A percentile compares a stretch with the other conserved stretches of the same genome.
Evolutionary conservation across 768 basidiomycete species (phyloP).

Genomic region (Suillus clintonianus): DNA sequence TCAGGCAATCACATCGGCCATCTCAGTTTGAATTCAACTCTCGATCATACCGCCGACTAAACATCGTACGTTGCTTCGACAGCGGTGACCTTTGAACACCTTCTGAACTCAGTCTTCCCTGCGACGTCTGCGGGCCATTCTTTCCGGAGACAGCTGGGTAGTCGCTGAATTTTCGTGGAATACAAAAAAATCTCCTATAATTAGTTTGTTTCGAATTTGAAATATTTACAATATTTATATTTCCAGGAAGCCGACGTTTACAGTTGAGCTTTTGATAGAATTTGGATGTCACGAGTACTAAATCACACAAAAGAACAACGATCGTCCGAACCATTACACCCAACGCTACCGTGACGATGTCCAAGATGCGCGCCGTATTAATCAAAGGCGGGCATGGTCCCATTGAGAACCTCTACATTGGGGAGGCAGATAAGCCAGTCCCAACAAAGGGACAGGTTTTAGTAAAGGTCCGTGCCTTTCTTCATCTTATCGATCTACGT

Average conservation of each 20-base stretch:
- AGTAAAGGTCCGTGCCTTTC: conserved; percentile 61
- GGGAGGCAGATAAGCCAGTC: conserved; percentile 65
- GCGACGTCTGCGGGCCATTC: neutral
- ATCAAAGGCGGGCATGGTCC: conserved; percentile 78
- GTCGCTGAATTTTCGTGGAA: conserved; percentile 2
- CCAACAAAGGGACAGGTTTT: conserved; percentile 62
- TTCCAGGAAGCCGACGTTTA: neutral
- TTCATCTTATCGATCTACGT: neutral
- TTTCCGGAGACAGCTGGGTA: neutral
- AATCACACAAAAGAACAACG: neutral
- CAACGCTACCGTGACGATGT: conserved; percentile 8
- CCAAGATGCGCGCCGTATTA: conserved; percentile 74
- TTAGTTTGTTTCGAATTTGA: neutral
- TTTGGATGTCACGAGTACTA: neutral
- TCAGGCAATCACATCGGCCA: neutral
- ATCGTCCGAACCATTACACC: neutral
- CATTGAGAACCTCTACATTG: conserved; percentile 76
- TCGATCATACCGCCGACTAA: neutral
- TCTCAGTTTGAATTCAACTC: neutral
- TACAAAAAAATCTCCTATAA: neutral
- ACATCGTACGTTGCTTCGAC: neutral
- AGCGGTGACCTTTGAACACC: neutral
- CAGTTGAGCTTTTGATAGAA: neutral
- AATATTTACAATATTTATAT: neutral
- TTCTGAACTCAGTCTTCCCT: neutral